These are phyloP conservation scores for Trametes cingulata DNA, from an alignment of 768 basidiomycete genomes.

Conservation along the genomic window DNA sequence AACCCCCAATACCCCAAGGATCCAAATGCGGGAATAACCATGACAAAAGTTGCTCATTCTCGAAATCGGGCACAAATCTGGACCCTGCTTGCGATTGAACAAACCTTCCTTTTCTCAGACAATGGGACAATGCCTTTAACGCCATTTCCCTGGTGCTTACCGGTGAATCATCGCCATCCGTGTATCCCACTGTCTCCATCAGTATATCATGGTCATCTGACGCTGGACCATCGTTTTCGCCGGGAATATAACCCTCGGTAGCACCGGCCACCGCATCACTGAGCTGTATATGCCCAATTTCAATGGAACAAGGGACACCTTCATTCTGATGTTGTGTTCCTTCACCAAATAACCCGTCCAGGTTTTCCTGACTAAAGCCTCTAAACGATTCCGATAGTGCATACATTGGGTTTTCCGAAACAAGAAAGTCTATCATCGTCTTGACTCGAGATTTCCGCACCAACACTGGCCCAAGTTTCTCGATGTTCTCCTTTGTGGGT, in stretches of 20 bases:
- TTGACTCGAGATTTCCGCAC: not conserved
- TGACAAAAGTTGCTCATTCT: conserved; percentile 6
- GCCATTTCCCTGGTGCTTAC: not conserved
- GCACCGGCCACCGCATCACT: not conserved
- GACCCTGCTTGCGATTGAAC: not conserved
- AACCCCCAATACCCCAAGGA: no score
- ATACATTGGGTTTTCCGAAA: not conserved
- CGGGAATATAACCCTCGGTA: not conserved
- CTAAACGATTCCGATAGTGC: not conserved
- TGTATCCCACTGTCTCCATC: not conserved
- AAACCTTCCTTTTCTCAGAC: not conserved
- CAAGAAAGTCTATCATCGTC: not conserved
- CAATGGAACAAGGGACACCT: conserved; percentile 1
- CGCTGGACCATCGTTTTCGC: not conserved
- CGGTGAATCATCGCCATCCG: not conserved
- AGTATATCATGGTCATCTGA: not conserved
- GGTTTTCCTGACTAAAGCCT: not conserved
- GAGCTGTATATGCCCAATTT: no score
- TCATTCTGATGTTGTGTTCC: not conserved
- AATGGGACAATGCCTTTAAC: not conserved
- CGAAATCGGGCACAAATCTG: conserved; percentile 10
- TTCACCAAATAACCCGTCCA: not conserved
- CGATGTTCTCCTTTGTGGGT: not conserved
- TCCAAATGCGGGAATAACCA: conserved; percentile 20
- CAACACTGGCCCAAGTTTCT: not conserved